Evolutionary conservation across 441 rosid genomes (phyloP), one percentile per base, ranked within the genome.

Genomic region (Corymbia calophylla): DNA sequence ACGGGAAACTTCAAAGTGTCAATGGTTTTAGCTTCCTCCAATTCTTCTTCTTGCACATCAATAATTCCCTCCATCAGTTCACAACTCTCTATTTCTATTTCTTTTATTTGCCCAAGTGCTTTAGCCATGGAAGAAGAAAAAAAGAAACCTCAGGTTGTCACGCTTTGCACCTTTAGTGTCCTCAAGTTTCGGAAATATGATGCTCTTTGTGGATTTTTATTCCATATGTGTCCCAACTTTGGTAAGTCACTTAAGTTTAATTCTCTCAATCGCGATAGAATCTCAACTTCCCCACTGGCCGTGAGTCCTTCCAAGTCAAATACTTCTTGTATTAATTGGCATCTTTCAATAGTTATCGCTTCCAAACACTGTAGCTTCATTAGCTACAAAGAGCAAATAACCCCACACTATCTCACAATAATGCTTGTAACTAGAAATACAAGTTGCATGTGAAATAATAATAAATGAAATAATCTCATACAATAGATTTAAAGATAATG

Each of bases 161-260:
- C 70, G 0, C 1, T 7, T 64, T 64, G 35, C 19, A 64, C 35
- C 35, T n/a, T 64, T 1, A 64, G 5, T n/a, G 0, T 1, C 35
- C 4, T 64, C 5, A 64, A 64, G 4, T 64, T 64, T 64, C 0
- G 70, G 2, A 29, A n/a, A n/a, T 17, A 64, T 3, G 2, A 62
- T 0, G 0, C 0, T 62, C 0, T 13, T n/a, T 8, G 0, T n/a
- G 9, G 70, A 64, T 64, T 15, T 0, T 64, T 64, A 39, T 3
- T 64, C 73, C 39, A 64, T n/a, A 64, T 15, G 11, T 4, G 39
- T 7, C 2, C 73, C 73, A 64, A n/a, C 0, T 11, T 31, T 8
- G 73, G 73, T 15, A 64, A 64, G 73, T 16, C 21, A 15, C 10
- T 64, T 5, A 64, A 64, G 10, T 6, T 64, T n/a, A 64, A 15